phyloP scores from a whole-genome alignment of 768 basidiomycete species.

The Podaxis sp. region DNA sequence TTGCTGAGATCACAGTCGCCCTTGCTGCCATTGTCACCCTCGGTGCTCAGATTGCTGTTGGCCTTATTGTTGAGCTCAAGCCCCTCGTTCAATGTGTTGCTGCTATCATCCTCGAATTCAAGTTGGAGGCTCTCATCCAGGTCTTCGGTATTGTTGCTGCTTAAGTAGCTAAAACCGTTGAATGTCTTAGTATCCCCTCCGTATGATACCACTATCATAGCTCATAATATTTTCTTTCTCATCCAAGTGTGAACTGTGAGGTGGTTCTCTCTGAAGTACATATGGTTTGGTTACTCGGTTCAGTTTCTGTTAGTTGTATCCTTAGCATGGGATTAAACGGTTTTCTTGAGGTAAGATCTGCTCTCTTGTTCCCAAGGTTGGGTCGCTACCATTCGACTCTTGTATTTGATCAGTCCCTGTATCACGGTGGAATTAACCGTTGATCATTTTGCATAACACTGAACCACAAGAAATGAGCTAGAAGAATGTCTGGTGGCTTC shows the following conservation, averaged over 20 bases:
- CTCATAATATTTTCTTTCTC: not conserved
- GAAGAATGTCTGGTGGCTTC: too few relatives aligned
- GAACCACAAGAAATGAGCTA: too few relatives aligned
- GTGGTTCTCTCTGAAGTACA: not conserved
- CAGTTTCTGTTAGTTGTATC: too few relatives aligned
- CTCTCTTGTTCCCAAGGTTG: too few relatives aligned
- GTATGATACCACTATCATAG: not conserved
- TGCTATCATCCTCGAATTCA: not conserved
- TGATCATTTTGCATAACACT: too few relatives aligned
- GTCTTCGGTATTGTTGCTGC: not conserved
- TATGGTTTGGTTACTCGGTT: too few relatives aligned
- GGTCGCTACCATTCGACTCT: too few relatives aligned
- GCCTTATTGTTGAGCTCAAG: not conserved
- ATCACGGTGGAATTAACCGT: too few relatives aligned
- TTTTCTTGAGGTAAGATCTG: too few relatives aligned
- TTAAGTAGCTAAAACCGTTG: not conserved
- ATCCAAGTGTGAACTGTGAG: not conserved
- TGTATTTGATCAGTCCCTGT: too few relatives aligned
- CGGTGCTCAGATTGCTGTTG: not conserved
- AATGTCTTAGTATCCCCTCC: not conserved
- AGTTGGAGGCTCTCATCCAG: constrained; percentile 3
- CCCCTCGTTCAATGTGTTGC: not conserved
- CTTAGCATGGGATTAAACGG: too few relatives aligned
- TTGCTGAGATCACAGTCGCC: constrained; percentile 10
- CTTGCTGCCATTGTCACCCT: constrained; percentile 14